Evolutionary conservation across 2,329 filamentous ascomycete genomes (phyloP), one percentile per base, ranked within the genome.

Genomic region (Thelonectria olida): DNA sequence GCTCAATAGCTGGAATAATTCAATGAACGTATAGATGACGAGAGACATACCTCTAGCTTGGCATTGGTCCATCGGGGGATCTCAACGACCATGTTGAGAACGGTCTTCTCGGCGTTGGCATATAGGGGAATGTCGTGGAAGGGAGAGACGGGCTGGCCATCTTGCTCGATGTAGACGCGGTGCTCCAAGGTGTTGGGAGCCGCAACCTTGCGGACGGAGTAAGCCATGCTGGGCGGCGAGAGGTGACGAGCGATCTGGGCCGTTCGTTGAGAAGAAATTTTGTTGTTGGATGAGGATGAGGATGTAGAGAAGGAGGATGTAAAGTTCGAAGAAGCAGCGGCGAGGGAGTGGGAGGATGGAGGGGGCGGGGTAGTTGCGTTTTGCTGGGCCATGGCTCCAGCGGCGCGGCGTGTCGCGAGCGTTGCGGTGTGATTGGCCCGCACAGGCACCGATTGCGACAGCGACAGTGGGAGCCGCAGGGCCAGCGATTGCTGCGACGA

Each of bases 51-150:
- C 92, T 99, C 96, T 82, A 96, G 92, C 90, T 99, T 99, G 76
- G 92, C 96, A 84, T 99, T 99, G 85, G 95, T 97, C 96, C 96
- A 99, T 84, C 96, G 91, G 75, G 96, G 96, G 75, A 99, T 97
- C 90, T 99, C 96, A 74, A 99, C 96, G 68, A 99, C 80, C 96
- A 99, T 99, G 90, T 99, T 99, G 77, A 99, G 88, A 79, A 98
- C 84, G 73, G 91, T 97, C 87, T 97, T 89, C 85, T 97, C 91
- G 82, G 92, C 86, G 80, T 99, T 97, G 89, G 95, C 95, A 79
- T 93, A 99, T 73, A 99, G 92, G 65, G 96, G 96, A 72, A 99
- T 93, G 79, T 99, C 96, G 86, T 99, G 96, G 89, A 97, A 99
- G 72, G 95, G 92, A 67, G 95, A 98, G 80, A 98, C 81, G 71